Evolutionary conservation across 2,329 filamentous ascomycete species (phyloP).

Genomic region (Orbilia javanica): DNA sequence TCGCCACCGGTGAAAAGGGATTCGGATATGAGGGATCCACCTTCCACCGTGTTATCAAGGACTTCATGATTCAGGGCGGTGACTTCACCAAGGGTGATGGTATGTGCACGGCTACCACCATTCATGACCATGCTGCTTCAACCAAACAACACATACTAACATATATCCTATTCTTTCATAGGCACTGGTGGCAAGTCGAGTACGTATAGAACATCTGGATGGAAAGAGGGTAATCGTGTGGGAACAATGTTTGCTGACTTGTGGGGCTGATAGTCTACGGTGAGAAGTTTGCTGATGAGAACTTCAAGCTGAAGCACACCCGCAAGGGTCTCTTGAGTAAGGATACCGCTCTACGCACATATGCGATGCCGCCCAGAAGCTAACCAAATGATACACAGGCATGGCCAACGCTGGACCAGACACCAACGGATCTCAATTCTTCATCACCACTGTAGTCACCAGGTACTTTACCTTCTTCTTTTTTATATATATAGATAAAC

Average conservation of each 20-base stretch:
- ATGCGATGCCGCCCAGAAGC: background rate
- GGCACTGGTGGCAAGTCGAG: conserved; percentile 93
- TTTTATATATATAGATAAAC: too few species aligned
- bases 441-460: conserved; percentile 88
- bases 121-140: background rate
- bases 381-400: conserved; percentile 65
- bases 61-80: conserved; percentile 97
- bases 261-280: conserved; percentile 70
- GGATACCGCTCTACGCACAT: conserved; percentile 55
- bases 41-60: conserved; percentile 93
- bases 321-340: conserved; percentile 81
- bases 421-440: conserved; percentile 91
- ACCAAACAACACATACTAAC: conserved; percentile 39
- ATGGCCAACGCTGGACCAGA: conserved; percentile 89
- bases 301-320: conserved; percentile 79
- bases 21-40: conserved; percentile 84
- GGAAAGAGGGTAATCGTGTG: background rate
- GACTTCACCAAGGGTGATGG: conserved; percentile 92
- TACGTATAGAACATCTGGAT: conserved; percentile 24
- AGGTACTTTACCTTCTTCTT: conserved; percentile 62
- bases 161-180: conserved; percentile 64
- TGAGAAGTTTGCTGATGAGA: conserved; percentile 94
- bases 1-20: conserved; percentile 84
- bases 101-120: conserved; percentile 15
- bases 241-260: conserved; percentile 3